Base-by-base conservation (phyloP, 1,284 basidiomycete species). In the Ceratobasidium sp. region DNA sequence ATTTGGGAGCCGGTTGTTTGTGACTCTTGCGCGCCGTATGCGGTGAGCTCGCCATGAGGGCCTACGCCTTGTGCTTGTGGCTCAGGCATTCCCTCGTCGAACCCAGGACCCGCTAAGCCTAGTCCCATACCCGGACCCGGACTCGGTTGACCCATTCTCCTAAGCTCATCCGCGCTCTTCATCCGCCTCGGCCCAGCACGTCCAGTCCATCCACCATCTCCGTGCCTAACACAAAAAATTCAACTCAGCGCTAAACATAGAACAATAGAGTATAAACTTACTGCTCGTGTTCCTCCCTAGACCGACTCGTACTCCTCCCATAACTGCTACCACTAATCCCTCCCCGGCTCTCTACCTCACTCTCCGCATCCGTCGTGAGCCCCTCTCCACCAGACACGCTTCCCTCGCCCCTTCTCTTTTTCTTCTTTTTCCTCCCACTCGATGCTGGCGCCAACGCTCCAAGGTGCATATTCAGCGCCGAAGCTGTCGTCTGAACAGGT, bases 81-180 rank as follows among this genome's bases (percentile, higher is more conserved):
- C 30, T 72, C 70, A 4, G 47, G 61, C 41, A 64, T 38, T 11
- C 35, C 35, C 35, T 38, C 35, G 35, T 38, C 35, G 30, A 58
- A 35, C 18, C 61, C 32, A 80, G 78, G 41, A 82, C 35, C 35
- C 35, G 35, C 35, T 11, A 38, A 38, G 11, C 35, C 35, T 11
- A 38, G 35, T 38, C 35, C 81, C 54, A 86, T 85, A 28, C 90
- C 89, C 23, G 9, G 38, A 38, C 43, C 46, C 58, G 5, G 43
- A 43, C 38, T 26, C 41, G 55, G 28, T 67, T 46, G 55, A 30
- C 59, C 61, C 74, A 59, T 64, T 69, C 54, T 54, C 50, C 72
- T 70, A 38, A 77, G 52, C 9, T 76, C 77, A 38, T 77, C 77
- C 21, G 77, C 75, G 50, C 77, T 78, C 73, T 76, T 76, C 76